These are phyloP conservation scores for Wallacemonas sp. DNA, from an alignment of 208 protist genomes.

Conservation along the genomic window DNA sequence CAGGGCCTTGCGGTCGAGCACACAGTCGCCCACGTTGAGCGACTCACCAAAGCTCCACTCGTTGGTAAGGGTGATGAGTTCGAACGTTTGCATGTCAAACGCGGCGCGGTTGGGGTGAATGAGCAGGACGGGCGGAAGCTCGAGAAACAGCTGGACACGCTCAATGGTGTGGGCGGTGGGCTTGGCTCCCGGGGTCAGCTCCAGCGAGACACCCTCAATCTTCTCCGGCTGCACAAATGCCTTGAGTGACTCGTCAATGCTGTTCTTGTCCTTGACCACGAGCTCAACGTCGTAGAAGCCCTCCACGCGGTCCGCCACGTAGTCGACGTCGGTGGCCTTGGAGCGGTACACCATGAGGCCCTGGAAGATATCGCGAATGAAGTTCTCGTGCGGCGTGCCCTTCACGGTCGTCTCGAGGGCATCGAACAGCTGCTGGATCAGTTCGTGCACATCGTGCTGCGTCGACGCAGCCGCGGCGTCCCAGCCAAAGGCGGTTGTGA, in stretches of 20 bases:
- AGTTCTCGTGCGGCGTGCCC: slow-evolving; percentile 60
- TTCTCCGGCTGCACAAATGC: slow-evolving; percentile 63
- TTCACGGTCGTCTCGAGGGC: slow-evolving; percentile 76
- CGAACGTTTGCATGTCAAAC: slow-evolving; percentile 79
- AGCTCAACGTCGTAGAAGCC: slow-evolving; percentile 90
- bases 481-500: slow-evolving; percentile 92
- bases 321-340: slow-evolving; percentile 66
- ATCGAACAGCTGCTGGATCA: slow-evolving; percentile 89
- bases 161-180: slow-evolving; percentile 69
- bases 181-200: slow-evolving; percentile 46
- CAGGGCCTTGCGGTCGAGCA: slow-evolving; percentile 39
- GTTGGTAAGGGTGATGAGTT: slow-evolving; percentile 82
- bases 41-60: slow-evolving; percentile 66
- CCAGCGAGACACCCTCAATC: slow-evolving; percentile 86
- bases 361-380: slow-evolving; percentile 79
- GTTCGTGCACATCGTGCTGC: slow-evolving; percentile 93
- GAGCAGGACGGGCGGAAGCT: slow-evolving; percentile 87
- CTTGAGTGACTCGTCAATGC: slow-evolving; percentile 78
- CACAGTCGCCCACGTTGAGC: slow-evolving; percentile 63
- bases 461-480: slow-evolving; percentile 45
- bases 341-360: slow-evolving; percentile 77
- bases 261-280: slow-evolving; percentile 74
- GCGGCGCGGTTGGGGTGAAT: slow-evolving; percentile 89
- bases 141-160: slow-evolving; percentile 64
- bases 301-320: slow-evolving; percentile 70